Conservation (phyloP, 345 rosid species). For the Salix exigua region DNA sequence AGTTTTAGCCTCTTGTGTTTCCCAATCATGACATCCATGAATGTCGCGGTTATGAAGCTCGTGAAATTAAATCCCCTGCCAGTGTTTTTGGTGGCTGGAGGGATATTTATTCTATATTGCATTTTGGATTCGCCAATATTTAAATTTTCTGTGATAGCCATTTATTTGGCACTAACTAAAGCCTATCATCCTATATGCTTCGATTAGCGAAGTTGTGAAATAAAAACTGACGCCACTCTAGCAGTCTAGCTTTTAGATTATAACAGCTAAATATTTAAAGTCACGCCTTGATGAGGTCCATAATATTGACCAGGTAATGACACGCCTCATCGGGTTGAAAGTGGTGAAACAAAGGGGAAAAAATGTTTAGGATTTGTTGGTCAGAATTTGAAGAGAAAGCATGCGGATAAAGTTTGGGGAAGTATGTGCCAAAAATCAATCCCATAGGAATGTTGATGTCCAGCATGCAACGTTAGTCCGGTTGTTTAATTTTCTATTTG, state of each 20-base stretch:
- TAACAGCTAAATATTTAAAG: background rate
- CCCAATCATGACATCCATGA: too few species aligned
- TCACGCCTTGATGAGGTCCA: background rate
- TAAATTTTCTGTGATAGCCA: too few species aligned
- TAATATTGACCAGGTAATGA: background rate
- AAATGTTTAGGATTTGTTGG: background rate
- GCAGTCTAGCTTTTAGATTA: background rate
- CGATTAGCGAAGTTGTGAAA: background rate
- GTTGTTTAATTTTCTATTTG: background rate
- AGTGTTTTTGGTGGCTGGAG: too few species aligned
- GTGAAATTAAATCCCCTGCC: too few species aligned
- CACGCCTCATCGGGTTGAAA: background rate
- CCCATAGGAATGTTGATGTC: background rate
- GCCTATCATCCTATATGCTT: background rate
- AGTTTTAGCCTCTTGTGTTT: too few species aligned
- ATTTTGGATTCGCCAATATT: too few species aligned
- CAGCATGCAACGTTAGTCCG: background rate
- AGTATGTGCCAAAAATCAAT: background rate
- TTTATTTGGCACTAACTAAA: background rate
- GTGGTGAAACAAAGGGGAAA: background rate
- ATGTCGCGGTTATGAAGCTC: too few species aligned
- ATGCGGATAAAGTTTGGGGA: background rate
- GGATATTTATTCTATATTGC: too few species aligned
- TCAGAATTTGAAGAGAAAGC: background rate
- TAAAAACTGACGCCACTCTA: background rate